Evolutionary conservation across 257 asterid species (phyloP).

Genomic region (Coffea eugenioides): DNA sequence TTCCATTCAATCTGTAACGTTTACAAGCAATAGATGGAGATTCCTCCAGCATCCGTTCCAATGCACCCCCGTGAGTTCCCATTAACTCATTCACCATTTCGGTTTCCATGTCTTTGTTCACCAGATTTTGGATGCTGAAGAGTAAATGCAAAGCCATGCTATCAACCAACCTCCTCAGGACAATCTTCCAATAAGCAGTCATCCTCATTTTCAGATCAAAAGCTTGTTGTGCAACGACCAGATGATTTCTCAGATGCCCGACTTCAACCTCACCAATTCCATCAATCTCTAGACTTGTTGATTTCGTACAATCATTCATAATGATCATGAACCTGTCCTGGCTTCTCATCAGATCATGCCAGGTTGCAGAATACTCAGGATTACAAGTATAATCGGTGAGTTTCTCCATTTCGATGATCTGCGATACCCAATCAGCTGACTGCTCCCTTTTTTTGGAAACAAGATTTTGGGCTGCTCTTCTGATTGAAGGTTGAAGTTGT

Average conservation of each 20-base stretch:
- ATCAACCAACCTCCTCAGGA: slow-evolving; percentile 33
- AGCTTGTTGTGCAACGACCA: slow-evolving; percentile 17
- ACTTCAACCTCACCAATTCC: slow-evolving; percentile 23
- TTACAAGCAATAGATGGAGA: slow-evolving; percentile 29
- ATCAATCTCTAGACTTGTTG: not conserved
- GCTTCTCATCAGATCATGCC: slow-evolving; percentile 14
- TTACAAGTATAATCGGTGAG: slow-evolving; percentile 17
- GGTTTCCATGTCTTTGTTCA: slow-evolving; percentile 24
- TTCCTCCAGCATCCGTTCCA: slow-evolving; percentile 29
- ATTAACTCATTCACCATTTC: slow-evolving; percentile 27
- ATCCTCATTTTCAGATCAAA: slow-evolving; percentile 36
- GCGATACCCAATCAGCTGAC: slow-evolving; percentile 26
- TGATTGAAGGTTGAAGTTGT: slow-evolving; percentile 3
- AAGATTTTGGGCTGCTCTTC: not conserved
- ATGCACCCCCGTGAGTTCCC: slow-evolving; percentile 17
- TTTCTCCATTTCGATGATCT: slow-evolving; percentile 22
- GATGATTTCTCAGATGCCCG: slow-evolving; percentile 13
- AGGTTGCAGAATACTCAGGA: slow-evolving; percentile 6
- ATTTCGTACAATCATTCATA: not conserved
- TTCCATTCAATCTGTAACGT: slow-evolving; percentile 9
- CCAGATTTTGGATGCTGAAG: slow-evolving; percentile 24
- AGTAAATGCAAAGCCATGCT: slow-evolving; percentile 31
- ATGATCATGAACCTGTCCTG: slow-evolving; percentile 11
- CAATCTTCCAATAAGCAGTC: slow-evolving; percentile 35
- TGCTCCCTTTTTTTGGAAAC: slow-evolving; percentile 22